phyloP scores from a whole-genome alignment of 2,329 filamentous ascomycete species.

The Fusarium chuoi region DNA sequence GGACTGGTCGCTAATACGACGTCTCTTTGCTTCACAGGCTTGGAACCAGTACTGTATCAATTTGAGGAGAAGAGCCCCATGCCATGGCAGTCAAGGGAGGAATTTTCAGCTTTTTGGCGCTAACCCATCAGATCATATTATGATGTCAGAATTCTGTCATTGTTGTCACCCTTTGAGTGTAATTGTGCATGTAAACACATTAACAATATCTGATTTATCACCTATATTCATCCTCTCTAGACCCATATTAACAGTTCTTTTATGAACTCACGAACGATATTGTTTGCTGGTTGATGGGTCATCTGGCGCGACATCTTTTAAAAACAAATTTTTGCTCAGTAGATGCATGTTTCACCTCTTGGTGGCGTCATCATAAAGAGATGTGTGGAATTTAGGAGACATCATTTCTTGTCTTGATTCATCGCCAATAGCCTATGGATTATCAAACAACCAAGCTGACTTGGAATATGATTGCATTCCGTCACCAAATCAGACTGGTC shows the following conservation, averaged over 20 bases:
- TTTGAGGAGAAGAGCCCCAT: background rate
- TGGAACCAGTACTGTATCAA: background rate
- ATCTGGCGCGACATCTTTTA: background rate
- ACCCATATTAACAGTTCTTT: no score
- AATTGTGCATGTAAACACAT: background rate
- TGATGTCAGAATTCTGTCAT: background rate
- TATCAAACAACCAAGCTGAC: accelerated
- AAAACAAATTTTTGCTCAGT: background rate
- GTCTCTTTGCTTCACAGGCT: background rate
- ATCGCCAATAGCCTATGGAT: background rate
- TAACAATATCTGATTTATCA: background rate
- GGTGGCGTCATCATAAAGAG: accelerated
- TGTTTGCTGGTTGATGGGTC: accelerated
- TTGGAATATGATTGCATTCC: accelerated
- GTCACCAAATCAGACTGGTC: accelerated
- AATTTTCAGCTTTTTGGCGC: background rate
- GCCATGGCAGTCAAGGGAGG: background rate
- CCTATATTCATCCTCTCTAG: no score
- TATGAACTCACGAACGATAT: background rate
- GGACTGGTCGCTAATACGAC: constrained; percentile 2
- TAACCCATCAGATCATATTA: background rate
- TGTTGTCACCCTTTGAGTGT: background rate
- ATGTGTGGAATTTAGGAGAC: no score
- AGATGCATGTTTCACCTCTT: accelerated
- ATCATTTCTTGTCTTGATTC: background rate